These are phyloP conservation scores for Emergomyces orientalis DNA, from an alignment of 2,329 filamentous ascomycete species.

Conservation along the genomic window DNA sequence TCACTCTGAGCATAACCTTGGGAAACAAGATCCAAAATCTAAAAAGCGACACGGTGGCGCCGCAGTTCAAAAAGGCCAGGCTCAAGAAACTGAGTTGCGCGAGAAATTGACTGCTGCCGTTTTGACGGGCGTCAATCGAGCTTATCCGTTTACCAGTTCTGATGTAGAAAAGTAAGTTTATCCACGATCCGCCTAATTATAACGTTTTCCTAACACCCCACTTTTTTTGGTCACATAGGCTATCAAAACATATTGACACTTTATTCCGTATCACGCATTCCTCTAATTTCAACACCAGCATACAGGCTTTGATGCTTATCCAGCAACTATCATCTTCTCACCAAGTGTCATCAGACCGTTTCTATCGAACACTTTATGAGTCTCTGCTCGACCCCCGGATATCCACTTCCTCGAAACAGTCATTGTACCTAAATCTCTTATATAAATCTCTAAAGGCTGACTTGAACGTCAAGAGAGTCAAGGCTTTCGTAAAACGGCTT, in stretches of 20 bases:
- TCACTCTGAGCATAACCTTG: constrained; percentile 26
- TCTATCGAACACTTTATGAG: constrained; percentile 93
- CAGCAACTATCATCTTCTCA: constrained; percentile 80
- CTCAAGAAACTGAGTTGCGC: constrained; percentile 57
- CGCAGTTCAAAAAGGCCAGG: constrained; percentile 25
- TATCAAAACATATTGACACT: constrained; percentile 85
- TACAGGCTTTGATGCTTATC: constrained; percentile 89
- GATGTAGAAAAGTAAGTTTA: constrained; percentile 59
- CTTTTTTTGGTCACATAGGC: constrained; percentile 35
- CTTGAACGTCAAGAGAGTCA: constrained; percentile 79
- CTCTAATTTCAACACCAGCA: constrained; percentile 96
- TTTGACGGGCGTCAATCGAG: constrained; percentile 88
- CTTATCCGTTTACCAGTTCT: constrained; percentile 81
- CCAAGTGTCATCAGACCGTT: constrained; percentile 75
- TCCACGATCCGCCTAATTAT: too few relatives aligned
- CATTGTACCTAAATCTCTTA: constrained; percentile 85
- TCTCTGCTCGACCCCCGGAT: constrained; percentile 85
- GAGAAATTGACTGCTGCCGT: constrained; percentile 91
- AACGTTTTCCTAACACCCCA: constrained; percentile 23
- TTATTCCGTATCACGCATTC: constrained; percentile 95
- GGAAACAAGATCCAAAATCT: constrained; percentile 40
- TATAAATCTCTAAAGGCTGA: constrained; percentile 84
- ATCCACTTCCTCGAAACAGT: constrained; percentile 83
- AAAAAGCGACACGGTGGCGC: constrained; percentile 19
- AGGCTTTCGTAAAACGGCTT: constrained; percentile 91